A percentile compares a stretch with the other conserved stretches of the same genome.
These are phyloP conservation scores for Colletotrichum sp. DNA, from an alignment of 2,329 filamentous ascomycete genomes.

Conservation along the genomic window DNA sequence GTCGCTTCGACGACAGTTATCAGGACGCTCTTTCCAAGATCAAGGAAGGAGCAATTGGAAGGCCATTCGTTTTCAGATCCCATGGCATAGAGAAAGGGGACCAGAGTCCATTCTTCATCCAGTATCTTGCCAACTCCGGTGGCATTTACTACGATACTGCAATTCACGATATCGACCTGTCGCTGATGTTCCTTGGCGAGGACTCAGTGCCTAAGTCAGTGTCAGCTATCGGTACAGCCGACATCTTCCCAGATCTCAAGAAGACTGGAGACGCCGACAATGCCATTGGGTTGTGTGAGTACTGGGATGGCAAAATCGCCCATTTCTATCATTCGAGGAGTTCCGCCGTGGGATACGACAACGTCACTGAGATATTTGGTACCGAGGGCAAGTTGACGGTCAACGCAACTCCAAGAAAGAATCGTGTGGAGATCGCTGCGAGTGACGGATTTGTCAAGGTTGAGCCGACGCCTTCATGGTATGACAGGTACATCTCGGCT, in stretches of 20 bases:
- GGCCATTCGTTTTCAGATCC: slow-evolving; percentile 63
- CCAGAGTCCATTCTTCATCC: slow-evolving; percentile 69
- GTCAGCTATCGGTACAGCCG: not conserved
- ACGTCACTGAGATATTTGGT: slow-evolving; percentile 45
- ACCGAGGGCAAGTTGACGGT: slow-evolving; percentile 40
- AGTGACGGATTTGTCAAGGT: slow-evolving; percentile 24
- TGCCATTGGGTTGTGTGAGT: slow-evolving; percentile 47
- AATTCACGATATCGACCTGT: slow-evolving; percentile 65
- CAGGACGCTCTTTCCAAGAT: slow-evolving; percentile 61
- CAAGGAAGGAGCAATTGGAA: slow-evolving; percentile 59
- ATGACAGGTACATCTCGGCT: slow-evolving; percentile 28
- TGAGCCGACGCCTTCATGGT: slow-evolving; percentile 27
- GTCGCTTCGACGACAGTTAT: slow-evolving; percentile 70
- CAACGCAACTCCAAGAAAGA: slow-evolving; percentile 32
- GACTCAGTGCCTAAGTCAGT: not conserved
- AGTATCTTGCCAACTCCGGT: slow-evolving; percentile 67
- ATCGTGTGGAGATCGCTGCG: slow-evolving; percentile 28
- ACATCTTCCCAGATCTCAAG: not conserved
- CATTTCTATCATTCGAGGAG: slow-evolving; percentile 49
- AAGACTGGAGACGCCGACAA: slow-evolving; percentile 42
- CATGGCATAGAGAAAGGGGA: slow-evolving; percentile 72
- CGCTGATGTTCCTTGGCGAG: not conserved
- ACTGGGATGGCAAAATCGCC: slow-evolving; percentile 46
- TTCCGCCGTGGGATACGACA: slow-evolving; percentile 46
- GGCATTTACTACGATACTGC: slow-evolving; percentile 75